Evolutionary conservation across 202 grass and related monocot species (phyloP), one percentile per base, ranked within the genome.

Genomic region (Bolboschoenoplectus hybrid): DNA sequence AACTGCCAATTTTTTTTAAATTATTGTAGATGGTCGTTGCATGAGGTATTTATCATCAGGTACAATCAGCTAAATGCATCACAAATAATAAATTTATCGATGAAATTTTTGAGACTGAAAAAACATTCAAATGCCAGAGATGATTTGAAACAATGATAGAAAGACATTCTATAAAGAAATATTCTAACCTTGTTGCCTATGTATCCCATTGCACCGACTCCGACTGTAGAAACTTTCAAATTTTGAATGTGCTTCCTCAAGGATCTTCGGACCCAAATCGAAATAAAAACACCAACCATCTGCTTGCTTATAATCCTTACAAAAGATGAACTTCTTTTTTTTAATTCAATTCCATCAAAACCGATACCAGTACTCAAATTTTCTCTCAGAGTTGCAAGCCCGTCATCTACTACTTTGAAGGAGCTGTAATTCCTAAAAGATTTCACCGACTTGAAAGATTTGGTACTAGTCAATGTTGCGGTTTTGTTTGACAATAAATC

Each of bases 161-260:
- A 50, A 61, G 35, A 3, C 26, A 67, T 40, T 61, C 16, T 80
- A 56, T 80, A 38, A 80, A 41, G 38, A 80, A 86, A 80, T 16
- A 74, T 79, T 56, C 81, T 84, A 40, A 90, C 92, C 87, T 92
- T 98, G 90, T 94, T 98, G 78, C 93, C 97, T 63, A 98, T 98
- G 87, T 96, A 98, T 9, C 97, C 97, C 97, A 98, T 98, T 89
- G 91, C 90, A 56, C 96, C 96, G 52, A 98, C 96, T 63, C 90
- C 93, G 47, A 96, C 93, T 40, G 97, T 92, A 47, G 93, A 94
- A 67, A 99, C 93, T 91, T 92, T 96, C 85, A 99, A 62, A 89
- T 92, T 99, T 45, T 91, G 93, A 44, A 99, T 90, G 86, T 91
- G 91, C 63, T 89, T 94, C 9, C 94, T 76, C 32, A 97, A 75